Conservation (phyloP, 768 basidiomycete species). For the Auricularia heimuer region DNA sequence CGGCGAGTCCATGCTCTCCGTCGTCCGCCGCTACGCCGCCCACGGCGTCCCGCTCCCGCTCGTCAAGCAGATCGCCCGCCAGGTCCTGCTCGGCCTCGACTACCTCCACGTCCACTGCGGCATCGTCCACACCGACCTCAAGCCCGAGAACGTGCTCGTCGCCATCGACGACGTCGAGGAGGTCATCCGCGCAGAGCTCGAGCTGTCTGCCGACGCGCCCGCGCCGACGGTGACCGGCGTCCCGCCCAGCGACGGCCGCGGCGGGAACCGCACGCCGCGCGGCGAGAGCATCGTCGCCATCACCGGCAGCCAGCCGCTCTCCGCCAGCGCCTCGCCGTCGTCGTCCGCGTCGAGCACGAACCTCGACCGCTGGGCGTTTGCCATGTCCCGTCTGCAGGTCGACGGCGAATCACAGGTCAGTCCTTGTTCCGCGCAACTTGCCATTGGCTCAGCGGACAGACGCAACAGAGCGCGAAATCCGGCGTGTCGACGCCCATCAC, state of each 20-base stretch:
- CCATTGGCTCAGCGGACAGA: not conserved
- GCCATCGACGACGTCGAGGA: constrained; percentile 94
- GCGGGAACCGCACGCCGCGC: constrained; percentile 93
- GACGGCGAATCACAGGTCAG: constrained; percentile 22
- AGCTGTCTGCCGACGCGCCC: constrained; percentile 34
- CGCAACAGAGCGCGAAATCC: not conserved
- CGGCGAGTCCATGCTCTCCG: constrained; percentile 88
- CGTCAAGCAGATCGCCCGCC: constrained; percentile 94
- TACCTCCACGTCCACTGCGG: constrained; percentile 98
- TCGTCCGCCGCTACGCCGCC: constrained; percentile 98
- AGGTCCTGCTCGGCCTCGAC: constrained; percentile 88
- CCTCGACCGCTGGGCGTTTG: constrained; percentile 83
- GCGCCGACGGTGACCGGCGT: constrained; percentile 77
- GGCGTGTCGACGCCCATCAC: constrained; percentile 1
- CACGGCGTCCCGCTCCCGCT: constrained; percentile 91
- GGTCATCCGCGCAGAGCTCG: constrained; percentile 79
- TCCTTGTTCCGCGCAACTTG: not conserved
- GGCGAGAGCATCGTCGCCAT: constrained; percentile 65
- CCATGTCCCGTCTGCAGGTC: constrained; percentile 71
- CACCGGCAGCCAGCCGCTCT: constrained; percentile 87
- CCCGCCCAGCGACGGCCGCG: constrained; percentile 83
- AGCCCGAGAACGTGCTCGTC: constrained; percentile 96
- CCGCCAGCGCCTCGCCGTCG: constrained; percentile 64
- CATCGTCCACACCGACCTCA: constrained; percentile 95
- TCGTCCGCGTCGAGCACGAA: constrained; percentile 43